These are phyloP conservation scores for Coemansia sp. DNA, from an alignment of 192 early-diverging fungal species.

Conservation along the genomic window DNA sequence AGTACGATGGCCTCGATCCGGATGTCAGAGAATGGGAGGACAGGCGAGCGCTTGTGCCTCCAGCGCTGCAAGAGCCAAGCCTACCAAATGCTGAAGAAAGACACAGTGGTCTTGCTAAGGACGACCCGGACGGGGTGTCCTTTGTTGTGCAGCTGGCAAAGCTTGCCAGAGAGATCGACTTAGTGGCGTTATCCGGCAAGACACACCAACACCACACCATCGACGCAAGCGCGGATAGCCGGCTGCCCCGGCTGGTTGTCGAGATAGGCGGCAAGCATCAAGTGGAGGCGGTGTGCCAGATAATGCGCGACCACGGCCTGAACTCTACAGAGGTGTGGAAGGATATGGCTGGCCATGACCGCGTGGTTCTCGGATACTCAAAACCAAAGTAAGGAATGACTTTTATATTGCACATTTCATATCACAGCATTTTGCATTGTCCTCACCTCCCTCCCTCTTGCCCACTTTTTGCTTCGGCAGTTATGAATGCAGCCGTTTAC, in stretches of 20 bases:
- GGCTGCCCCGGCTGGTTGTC: constrained; percentile 69
- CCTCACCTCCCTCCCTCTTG: background rate
- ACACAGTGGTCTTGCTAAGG: background rate
- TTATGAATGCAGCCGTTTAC: constrained; percentile 1
- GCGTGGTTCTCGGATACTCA: constrained; percentile 62
- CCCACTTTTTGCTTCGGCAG: too few species aligned
- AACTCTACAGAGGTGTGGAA: constrained; percentile 68
- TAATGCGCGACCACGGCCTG: constrained; percentile 59
- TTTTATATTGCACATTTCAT: too few species aligned
- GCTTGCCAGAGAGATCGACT: constrained; percentile 20
- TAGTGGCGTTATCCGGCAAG: background rate
- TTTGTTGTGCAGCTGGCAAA: constrained; percentile 33
- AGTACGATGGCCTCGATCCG: constrained; percentile 66
- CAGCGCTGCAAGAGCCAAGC: background rate
- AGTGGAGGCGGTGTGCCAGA: constrained; percentile 45
- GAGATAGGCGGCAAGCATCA: constrained; percentile 84
- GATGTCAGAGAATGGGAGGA: constrained; percentile 91
- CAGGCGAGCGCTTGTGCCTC: constrained; percentile 63
- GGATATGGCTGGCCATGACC: constrained; percentile 70
- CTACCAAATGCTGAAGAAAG: background rate
- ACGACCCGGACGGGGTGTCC: constrained; percentile 28
- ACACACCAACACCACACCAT: background rate
- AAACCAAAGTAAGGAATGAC: constrained; percentile 7
- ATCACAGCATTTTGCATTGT: too few species aligned
- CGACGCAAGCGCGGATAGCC: background rate